Conservation (phyloP, 306 rosid genomes). For the Begonia peltatifolia region DNA sequence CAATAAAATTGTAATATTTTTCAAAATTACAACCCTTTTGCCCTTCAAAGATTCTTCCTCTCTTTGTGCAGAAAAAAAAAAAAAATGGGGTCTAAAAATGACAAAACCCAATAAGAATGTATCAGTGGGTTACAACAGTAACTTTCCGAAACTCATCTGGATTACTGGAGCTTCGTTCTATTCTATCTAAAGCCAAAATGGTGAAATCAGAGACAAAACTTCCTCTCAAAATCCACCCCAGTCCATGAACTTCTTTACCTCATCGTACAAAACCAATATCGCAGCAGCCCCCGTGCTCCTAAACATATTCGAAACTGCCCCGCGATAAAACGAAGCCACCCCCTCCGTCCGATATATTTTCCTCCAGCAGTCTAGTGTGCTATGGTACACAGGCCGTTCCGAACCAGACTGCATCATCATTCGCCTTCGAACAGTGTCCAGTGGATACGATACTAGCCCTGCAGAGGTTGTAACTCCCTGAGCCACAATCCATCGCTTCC, state of each 20-base stretch:
- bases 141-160: too few relatives aligned
- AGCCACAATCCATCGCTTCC: conserved; percentile 87
- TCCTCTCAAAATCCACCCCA: conserved; percentile 28
- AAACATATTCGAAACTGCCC: conserved; percentile 63
- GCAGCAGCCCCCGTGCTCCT: conserved; percentile 95
- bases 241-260: conserved; percentile 68
- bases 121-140: too few relatives aligned
- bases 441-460: conserved; percentile 72
- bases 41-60: too few relatives aligned
- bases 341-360: conserved; percentile 62
- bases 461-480: conserved; percentile 92
- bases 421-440: conserved; percentile 88
- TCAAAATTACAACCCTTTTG: too few relatives aligned
- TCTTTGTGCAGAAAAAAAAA: too few relatives aligned
- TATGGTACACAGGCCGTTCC: conserved; percentile 42
- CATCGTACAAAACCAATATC: conserved; percentile 83
- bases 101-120: too few relatives aligned
- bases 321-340: conserved; percentile 68
- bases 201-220: too few relatives aligned
- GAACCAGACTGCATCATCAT: conserved; percentile 99
- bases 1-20: too few relatives aligned
- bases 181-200: too few relatives aligned
- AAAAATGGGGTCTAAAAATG: too few relatives aligned
- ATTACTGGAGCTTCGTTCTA: too few relatives aligned
- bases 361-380: conserved; percentile 85